A percentile compares a stretch with the other conserved stretches of the same genome.
Evolutionary conservation across 768 basidiomycete genomes (phyloP).

Genomic region (Lactifluus echinatus): DNA sequence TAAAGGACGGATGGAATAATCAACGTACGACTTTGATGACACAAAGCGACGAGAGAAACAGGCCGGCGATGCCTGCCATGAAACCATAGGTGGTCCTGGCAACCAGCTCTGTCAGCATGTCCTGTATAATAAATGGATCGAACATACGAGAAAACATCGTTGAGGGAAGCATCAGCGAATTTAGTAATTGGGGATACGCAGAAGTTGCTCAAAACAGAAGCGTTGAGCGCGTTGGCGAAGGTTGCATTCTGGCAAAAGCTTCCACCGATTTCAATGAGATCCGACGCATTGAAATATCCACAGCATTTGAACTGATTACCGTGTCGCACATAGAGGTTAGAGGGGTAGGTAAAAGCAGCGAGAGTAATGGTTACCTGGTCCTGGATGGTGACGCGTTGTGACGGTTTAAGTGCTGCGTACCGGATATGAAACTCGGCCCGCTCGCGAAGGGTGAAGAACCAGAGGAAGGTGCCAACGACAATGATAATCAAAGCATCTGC

Average conservation of each 20-base stretch:
- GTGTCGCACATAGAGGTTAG: neutral
- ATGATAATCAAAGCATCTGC: constrained; percentile 52
- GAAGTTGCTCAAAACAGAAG: constrained; percentile 39
- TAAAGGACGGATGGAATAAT: neutral
- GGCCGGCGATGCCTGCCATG: constrained; percentile 66
- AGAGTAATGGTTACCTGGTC: constrained; percentile 44
- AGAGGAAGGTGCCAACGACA: constrained; percentile 62
- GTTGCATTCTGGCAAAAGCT: constrained; percentile 43
- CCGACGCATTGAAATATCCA: constrained; percentile 60
- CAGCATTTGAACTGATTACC: constrained; percentile 66
- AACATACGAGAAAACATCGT: constrained; percentile 77
- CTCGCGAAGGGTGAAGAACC: constrained; percentile 75
- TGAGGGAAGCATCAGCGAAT: constrained; percentile 64
- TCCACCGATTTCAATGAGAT: constrained; percentile 50
- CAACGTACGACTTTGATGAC: constrained; percentile 75
- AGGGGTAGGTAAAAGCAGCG: constrained; percentile 19
- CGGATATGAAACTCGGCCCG: constrained; percentile 53
- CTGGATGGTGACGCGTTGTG: constrained; percentile 52
- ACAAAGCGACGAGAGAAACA: constrained; percentile 77
- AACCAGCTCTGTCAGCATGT: neutral
- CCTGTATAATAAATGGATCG: neutral
- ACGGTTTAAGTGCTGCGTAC: constrained; percentile 41
- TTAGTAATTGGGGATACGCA: constrained; percentile 66
- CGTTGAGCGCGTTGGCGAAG: constrained; percentile 24
- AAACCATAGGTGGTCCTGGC: constrained; percentile 60